phyloP scores from a whole-genome alignment of 1,139 yeast genomes.

The Pichiaceae sp. region DNA sequence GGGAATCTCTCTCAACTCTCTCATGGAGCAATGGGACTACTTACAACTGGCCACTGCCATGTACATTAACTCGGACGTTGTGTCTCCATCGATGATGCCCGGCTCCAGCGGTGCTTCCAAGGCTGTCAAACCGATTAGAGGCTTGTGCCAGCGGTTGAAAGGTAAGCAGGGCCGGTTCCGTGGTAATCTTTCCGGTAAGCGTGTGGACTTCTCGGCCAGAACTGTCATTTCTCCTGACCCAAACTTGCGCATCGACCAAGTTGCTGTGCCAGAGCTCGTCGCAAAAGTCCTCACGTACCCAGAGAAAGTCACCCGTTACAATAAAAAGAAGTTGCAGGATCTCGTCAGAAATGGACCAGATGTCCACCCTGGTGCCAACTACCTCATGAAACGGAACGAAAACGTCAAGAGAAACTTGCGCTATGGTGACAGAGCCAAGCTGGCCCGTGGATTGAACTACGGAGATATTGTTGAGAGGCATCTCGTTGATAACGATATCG shows the following conservation, averaged over 20 bases:
- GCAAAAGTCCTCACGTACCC: conserved; percentile 96
- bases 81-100: conserved; percentile 70
- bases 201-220: conserved; percentile 97
- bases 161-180: conserved; percentile 99
- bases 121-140: conserved; percentile 80
- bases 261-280: conserved; percentile 95
- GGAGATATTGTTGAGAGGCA: conserved; percentile 99
- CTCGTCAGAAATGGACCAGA: conserved; percentile 81
- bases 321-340: conserved; percentile 64
- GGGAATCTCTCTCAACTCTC: conserved; percentile 83
- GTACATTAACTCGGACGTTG: conserved; percentile 95
- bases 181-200: conserved; percentile 95
- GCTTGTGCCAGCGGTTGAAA: conserved; percentile 92
- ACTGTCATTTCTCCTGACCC: conserved; percentile 99
- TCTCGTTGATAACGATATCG: conserved; percentile 94
- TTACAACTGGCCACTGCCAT: conserved; percentile 91
- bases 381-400: conserved; percentile 74
- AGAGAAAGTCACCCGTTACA: conserved; percentile 86
- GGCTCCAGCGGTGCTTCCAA: conserved; percentile 36
- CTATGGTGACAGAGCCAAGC: conserved; percentile 74
- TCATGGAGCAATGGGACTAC: conserved; percentile 99
- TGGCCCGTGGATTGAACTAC: conserved; percentile 67
- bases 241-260: conserved; percentile 87
- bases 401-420: conserved; percentile 80
- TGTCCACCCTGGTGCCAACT: conserved; percentile 94